Percentiles rank a stretch among this genome's conserved stretches.
Evolutionary conservation across 345 rosid genomes (phyloP).

Genomic region (Conringia planisiliqua): DNA sequence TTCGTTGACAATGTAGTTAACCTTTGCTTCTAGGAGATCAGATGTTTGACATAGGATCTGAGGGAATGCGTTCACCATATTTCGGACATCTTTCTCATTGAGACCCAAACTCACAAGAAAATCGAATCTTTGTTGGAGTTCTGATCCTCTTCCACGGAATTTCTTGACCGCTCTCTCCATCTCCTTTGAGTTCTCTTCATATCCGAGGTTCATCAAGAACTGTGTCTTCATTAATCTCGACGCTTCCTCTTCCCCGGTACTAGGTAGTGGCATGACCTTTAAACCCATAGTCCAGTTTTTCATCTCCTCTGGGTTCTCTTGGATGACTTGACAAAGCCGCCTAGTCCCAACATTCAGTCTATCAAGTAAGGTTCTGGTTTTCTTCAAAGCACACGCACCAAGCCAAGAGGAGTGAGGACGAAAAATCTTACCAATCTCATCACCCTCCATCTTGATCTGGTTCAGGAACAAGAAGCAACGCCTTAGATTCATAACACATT

Average conservation of each 20-base stretch:
- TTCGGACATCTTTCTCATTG: conserved; percentile 44
- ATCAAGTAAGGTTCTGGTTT: conserved; percentile 37
- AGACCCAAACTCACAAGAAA: conserved; percentile 56
- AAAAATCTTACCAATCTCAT: conserved; percentile 49
- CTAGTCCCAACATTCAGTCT: conserved; percentile 51
- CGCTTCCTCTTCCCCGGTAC: conserved; percentile 18
- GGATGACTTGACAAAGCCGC: conserved; percentile 50
- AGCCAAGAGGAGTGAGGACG: conserved; percentile 42
- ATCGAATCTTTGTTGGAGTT: conserved; percentile 68
- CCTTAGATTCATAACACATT: conserved; percentile 50
- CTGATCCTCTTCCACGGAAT: conserved; percentile 53
- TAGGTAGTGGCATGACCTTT: conserved; percentile 39
- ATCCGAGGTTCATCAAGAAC: conserved; percentile 54
- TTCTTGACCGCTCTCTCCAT: conserved; percentile 46
- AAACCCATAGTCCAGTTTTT: conserved; percentile 55
- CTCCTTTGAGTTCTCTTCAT: conserved; percentile 32
- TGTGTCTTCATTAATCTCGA: conserved; percentile 42
- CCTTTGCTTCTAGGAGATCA: conserved; percentile 45
- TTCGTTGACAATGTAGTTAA: conserved; percentile 46
- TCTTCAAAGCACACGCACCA: conserved; percentile 50
- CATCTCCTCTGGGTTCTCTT: conserved; percentile 56
- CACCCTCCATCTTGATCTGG: conserved; percentile 53
- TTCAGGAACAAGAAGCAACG: conserved; percentile 44
- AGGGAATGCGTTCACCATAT: conserved; percentile 55
- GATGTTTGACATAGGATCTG: conserved; percentile 51